Evolutionary conservation across 352 stramenopile species (phyloP), one percentile per base, ranked within the genome.

Genomic region (Phytophthora nicotianae): DNA sequence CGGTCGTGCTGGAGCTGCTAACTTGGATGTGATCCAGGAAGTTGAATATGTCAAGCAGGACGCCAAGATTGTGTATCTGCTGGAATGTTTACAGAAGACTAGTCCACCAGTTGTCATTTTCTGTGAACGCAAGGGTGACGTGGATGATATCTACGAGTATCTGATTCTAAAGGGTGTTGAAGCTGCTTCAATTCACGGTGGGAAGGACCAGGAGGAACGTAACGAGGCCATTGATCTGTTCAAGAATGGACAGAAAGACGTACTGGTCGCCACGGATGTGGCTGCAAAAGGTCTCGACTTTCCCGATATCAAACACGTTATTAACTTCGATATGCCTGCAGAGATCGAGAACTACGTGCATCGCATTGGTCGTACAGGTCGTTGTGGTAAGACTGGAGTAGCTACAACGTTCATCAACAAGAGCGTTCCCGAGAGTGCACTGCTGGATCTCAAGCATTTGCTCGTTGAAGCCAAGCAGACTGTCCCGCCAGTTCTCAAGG

Each of bases 341-440:
- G 97, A 99, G 74, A 99, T 99, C 68, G 98, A 99, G 77, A 99
- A 99, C 74, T 99, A 99, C 74, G 97, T 99, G 35, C 98, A 99
- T 92, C 86, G 98, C 52, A 99, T 99, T 64, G 98, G 97, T 41
- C 96, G 98, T 57, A 99, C 98, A 8, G 98, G 97, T 35, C 96
- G 98, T 35, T 98, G 95, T 67, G 98, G 98, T 9, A 99, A 99
- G 71, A 99, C 97, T 2, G 86, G 86, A 29, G 96, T 99, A 0
- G 98, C 97, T 1, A 99, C 98, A 10, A 99, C 97, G 3, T 99
- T 99, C 61, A 99, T 99, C 75, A 99, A 99, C 79, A 99, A 99
- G 77, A 93, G 85, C 50, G 86, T 96, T 4, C 83, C 83, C 0
- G 96, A 99, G 73, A 98, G 95, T 19, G 96, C 96, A 3, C 74